Percentiles rank a stretch among this genome's conserved stretches.
These are phyloP conservation scores for Lagenidium giganteum DNA, from an alignment of 352 stramenopile genomes.

Conservation along the genomic window DNA sequence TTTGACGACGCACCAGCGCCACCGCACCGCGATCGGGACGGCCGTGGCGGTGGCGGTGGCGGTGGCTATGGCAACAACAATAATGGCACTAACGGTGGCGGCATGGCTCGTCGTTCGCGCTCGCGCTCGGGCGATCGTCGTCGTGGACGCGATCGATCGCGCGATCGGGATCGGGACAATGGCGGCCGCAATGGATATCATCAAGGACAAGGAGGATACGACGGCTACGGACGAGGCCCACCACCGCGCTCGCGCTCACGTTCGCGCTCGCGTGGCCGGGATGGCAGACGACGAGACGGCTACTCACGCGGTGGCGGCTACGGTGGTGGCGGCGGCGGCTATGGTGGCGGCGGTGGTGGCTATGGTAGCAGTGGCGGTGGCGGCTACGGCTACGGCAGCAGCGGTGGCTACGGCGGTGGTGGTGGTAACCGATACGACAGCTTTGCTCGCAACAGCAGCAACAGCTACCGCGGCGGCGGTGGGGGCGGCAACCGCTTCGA, in stretches of 20 bases:
- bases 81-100: slow-evolving; percentile 2
- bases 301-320: slow-evolving; percentile 6
- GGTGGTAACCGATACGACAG: slow-evolving; percentile 4
- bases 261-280: slow-evolving; percentile 16
- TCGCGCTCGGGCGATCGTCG: slow-evolving; percentile 25
- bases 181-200: slow-evolving; percentile 15
- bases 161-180: slow-evolving; percentile 2
- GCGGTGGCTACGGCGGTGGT: slow-evolving; percentile 4
- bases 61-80: slow-evolving; percentile 1
- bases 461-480: slow-evolving; percentile 6
- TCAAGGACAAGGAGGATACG: background rate
- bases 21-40: slow-evolving; percentile 2
- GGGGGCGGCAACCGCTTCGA: slow-evolving; percentile 1
- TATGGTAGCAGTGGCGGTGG: slow-evolving; percentile 7
- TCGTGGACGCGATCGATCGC: background rate
- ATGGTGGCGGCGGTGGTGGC: slow-evolving; percentile 2
- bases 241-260: slow-evolving; percentile 11
- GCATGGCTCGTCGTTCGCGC: slow-evolving; percentile 16
- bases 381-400: slow-evolving; percentile 9
- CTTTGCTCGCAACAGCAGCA: background rate
- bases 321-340: slow-evolving; percentile 3
- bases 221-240: slow-evolving; percentile 4
- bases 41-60: slow-evolving; percentile 1
- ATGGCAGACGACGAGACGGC: slow-evolving; percentile 6
- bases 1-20: slow-evolving; percentile 60